Conservation (phyloP, 306 rosid species). For the Quercus dentata region DNA sequence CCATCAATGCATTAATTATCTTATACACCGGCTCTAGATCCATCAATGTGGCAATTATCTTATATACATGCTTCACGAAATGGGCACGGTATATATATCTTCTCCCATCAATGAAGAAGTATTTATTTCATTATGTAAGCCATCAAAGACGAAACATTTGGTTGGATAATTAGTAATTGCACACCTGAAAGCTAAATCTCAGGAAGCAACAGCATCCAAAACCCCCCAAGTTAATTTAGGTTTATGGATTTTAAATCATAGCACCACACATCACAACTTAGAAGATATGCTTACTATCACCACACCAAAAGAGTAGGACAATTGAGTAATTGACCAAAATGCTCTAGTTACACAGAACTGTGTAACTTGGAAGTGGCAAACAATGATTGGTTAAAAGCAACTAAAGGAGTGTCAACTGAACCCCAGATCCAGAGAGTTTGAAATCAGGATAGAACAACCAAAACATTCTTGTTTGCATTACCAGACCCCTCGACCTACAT, state of each 20-base stretch:
- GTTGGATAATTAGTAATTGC: no score
- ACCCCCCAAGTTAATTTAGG: not conserved
- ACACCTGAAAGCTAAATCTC: no score
- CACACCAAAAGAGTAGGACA: not conserved
- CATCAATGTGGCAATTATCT: no score
- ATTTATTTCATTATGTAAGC: no score
- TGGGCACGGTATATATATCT: no score
- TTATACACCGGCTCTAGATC: no score
- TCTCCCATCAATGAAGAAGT: no score
- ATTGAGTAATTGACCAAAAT: not conserved
- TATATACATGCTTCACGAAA: no score
- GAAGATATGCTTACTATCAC: not conserved
- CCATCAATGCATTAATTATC: no score
- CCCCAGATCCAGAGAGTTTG: not conserved
- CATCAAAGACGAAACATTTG: no score
- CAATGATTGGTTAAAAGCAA: conserved; percentile 38
- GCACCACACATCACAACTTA: not conserved
- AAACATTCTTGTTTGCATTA: conserved; percentile 77
- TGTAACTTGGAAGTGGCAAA: conserved; percentile 6
- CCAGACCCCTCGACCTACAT: conserved; percentile 32
- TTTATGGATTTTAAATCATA: not conserved
- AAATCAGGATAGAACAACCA: conserved; percentile 39
- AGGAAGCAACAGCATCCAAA: not conserved
- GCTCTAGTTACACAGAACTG: not conserved
- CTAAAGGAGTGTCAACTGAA: conserved; percentile 19